phyloP scores from a whole-genome alignment of 108 stramenopile genomes.

The Nannochloropsis gaditana region DNA sequence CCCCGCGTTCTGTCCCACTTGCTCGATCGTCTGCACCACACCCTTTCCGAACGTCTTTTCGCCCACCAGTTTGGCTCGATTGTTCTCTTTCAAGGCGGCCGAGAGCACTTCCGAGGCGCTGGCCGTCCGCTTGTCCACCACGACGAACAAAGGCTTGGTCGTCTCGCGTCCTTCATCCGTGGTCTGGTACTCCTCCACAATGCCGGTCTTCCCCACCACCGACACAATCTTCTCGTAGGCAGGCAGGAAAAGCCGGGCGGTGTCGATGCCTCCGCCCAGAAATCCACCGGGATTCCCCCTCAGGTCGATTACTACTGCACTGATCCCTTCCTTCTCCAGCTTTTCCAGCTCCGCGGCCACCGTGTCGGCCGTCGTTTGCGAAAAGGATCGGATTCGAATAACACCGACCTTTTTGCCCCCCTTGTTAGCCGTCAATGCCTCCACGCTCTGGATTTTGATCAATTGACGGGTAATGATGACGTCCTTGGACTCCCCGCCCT shows the following conservation, averaged over 20 bases:
- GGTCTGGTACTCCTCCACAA: slow-evolving; percentile 64
- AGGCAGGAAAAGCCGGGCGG: slow-evolving; percentile 77
- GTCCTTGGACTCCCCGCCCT: slow-evolving; percentile 62
- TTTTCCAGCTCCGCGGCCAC: slow-evolving; percentile 63
- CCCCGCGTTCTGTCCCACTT: slow-evolving; percentile 39
- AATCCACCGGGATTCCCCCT: slow-evolving; percentile 88
- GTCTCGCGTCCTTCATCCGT: slow-evolving; percentile 61
- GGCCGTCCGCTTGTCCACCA: slow-evolving; percentile 52
- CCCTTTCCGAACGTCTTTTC: slow-evolving; percentile 55
- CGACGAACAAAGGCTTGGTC: slow-evolving; percentile 27
- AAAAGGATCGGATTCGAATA: slow-evolving; percentile 72
- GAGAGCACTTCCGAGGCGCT: slow-evolving; percentile 52
- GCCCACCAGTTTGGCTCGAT: slow-evolving; percentile 47
- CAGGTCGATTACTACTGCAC: slow-evolving; percentile 70
- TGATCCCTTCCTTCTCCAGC: slow-evolving; percentile 71
- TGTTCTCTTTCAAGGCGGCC: slow-evolving; percentile 52
- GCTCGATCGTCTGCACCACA: slow-evolving; percentile 54
- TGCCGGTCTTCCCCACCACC: slow-evolving; percentile 71
- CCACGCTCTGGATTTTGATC: slow-evolving; percentile 74
- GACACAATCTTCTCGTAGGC: slow-evolving; percentile 64
- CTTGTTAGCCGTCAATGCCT: slow-evolving; percentile 43
- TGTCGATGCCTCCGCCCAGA: slow-evolving; percentile 87
- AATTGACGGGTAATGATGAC: slow-evolving; percentile 72
- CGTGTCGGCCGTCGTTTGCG: slow-evolving; percentile 69
- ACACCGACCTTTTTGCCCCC: slow-evolving; percentile 23